Conservation (phyloP, 352 stramenopile species). For the Phytophthora sojae region DNA sequence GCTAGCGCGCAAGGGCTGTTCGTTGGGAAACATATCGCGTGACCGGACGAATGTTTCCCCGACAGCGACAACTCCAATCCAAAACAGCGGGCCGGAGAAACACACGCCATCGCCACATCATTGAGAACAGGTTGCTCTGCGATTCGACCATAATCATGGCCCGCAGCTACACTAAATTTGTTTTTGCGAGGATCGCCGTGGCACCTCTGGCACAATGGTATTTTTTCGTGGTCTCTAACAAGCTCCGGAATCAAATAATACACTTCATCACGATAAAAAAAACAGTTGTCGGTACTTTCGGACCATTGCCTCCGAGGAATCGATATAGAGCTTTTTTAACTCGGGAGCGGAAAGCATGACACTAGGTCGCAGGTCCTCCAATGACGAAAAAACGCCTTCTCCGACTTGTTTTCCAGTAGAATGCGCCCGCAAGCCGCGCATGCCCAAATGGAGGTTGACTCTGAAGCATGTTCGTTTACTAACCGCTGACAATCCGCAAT, state of each 20-base stretch:
- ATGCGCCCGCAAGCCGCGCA: slow-evolving; percentile 18
- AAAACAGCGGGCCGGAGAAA: slow-evolving; percentile 5
- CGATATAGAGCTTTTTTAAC: neutral
- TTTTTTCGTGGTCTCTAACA: slow-evolving; percentile 14
- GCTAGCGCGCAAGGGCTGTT: slow-evolving; percentile 3
- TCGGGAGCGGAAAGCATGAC: neutral
- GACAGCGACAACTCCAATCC: slow-evolving; percentile 21
- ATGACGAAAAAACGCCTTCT: slow-evolving; percentile 11
- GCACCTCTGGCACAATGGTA: slow-evolving; percentile 27
- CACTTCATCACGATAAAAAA: slow-evolving; percentile 5
- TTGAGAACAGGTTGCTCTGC: slow-evolving; percentile 9
- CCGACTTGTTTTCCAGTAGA: neutral
- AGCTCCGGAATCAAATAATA: slow-evolving; percentile 35
- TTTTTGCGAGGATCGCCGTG: neutral
- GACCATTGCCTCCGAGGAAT: neutral
- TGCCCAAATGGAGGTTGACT: slow-evolving; percentile 7
- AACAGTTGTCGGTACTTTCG: slow-evolving; percentile 19
- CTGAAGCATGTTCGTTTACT: neutral
- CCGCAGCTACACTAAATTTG: slow-evolving; percentile 32
- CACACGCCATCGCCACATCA: slow-evolving; percentile 5
- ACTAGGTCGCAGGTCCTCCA: neutral
- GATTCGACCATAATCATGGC: slow-evolving; percentile 32
- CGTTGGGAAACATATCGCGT: slow-evolving; percentile 25
- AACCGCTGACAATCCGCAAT: slow-evolving; percentile 1
- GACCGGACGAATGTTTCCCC: slow-evolving; percentile 16